phyloP scores from a whole-genome alignment of 768 basidiomycete genomes.

The Suillus clintonianus region DNA sequence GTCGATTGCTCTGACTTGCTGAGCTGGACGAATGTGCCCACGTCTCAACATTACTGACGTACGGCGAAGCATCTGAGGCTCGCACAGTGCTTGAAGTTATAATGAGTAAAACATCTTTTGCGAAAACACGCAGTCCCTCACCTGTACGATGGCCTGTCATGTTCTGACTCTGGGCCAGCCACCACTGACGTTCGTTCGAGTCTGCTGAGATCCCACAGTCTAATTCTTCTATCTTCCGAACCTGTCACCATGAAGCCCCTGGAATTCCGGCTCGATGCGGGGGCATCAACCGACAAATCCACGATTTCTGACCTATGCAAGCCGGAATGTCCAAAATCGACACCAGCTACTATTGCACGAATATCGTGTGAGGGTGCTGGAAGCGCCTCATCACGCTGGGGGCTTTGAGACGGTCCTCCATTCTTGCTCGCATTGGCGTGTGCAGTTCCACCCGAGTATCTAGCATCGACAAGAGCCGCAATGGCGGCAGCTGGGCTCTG shows the following conservation, averaged over 20 bases:
- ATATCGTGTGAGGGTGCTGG: conserved; percentile 64
- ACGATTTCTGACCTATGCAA: conserved; percentile 54
- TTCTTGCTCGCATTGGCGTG: conserved; percentile 26
- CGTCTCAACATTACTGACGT: conserved; percentile 59
- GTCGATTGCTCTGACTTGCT: conserved; percentile 58
- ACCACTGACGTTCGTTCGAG: conserved; percentile 75
- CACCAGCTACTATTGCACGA: conserved; percentile 67
- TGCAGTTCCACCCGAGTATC: conserved; percentile 44
- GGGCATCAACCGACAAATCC: conserved; percentile 42
- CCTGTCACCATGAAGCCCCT: conserved; percentile 84
- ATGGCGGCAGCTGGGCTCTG: conserved; percentile 72
- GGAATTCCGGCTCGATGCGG: conserved; percentile 38
- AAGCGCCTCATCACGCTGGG: conserved; percentile 34
- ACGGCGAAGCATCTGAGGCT: conserved; percentile 41
- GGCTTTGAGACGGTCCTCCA: conserved; percentile 35
- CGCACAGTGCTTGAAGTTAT: conserved; percentile 29
- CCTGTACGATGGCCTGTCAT: conserved; percentile 80
- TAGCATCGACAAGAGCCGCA: conserved; percentile 74
- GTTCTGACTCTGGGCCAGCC: conserved; percentile 75
- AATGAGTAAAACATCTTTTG: background rate
- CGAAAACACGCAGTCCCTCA: conserved; percentile 26
- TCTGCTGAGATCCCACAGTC: conserved; percentile 84
- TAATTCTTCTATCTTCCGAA: conserved; percentile 85
- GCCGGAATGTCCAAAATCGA: conserved; percentile 72
- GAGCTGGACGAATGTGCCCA: conserved; percentile 50